These are phyloP conservation scores for Polyporus tsugae DNA, from an alignment of 1,284 basidiomycete species.

Conservation along the genomic window DNA sequence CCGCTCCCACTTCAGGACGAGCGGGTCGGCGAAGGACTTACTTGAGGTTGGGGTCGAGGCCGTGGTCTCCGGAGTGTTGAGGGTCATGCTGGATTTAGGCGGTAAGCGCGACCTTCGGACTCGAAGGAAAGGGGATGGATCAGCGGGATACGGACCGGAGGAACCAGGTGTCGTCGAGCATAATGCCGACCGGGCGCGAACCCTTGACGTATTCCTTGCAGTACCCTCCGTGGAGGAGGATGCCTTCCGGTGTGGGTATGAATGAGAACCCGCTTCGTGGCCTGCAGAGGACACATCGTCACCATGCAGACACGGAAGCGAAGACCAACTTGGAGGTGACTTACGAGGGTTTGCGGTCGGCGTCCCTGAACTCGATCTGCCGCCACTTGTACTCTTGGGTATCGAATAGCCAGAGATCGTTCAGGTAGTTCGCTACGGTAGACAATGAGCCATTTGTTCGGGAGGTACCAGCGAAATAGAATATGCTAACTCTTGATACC, in stretches of 20 bases:
- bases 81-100: slow-evolving; percentile 44
- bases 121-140: neutral
- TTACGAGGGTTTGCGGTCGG: slow-evolving; percentile 76
- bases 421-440: slow-evolving; percentile 77
- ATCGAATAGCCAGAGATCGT: slow-evolving; percentile 91
- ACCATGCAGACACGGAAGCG: neutral
- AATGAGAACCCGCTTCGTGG: slow-evolving; percentile 91
- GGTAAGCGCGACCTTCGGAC: neutral
- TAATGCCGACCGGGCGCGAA: slow-evolving; percentile 86
- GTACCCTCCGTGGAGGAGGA: slow-evolving; percentile 90
- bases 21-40: slow-evolving; percentile 54
- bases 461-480: neutral
- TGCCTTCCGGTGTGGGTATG: slow-evolving; percentile 81
- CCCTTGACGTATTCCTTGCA: slow-evolving; percentile 93
- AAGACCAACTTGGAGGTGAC: slow-evolving; percentile 35
- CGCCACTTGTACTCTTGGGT: slow-evolving; percentile 90
- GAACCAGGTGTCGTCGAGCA: slow-evolving; percentile 93
- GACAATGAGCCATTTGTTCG: neutral
- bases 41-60: neutral
- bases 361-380: slow-evolving; percentile 78
- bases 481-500: slow-evolving; percentile 30
- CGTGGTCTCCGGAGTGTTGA: slow-evolving; percentile 38
- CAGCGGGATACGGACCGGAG: slow-evolving; percentile 60
- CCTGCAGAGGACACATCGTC: slow-evolving; percentile 45
- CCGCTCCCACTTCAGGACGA: slow-evolving; percentile 84